Evolutionary conservation across 2,329 filamentous ascomycete genomes (phyloP).

Genomic region (Lasiodiplodia citricola): DNA sequence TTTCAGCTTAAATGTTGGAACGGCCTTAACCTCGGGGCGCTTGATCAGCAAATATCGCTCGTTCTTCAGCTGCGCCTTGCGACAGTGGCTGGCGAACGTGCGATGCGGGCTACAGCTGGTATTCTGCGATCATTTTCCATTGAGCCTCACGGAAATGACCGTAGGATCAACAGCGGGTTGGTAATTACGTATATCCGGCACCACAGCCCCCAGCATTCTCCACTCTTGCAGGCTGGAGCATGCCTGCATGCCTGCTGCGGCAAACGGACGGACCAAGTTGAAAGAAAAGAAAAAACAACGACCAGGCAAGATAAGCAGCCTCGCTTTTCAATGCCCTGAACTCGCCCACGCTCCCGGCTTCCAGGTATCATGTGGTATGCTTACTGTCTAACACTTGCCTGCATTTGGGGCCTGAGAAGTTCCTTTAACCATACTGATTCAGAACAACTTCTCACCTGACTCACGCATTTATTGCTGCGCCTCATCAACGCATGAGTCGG

Average conservation of each 20-base stretch:
- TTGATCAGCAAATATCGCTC: not conserved
- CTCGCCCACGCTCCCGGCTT: not conserved
- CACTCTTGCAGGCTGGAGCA: not conserved
- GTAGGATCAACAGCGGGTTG: not conserved
- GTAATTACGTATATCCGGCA: not conserved
- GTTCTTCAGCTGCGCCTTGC: not conserved
- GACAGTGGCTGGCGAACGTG: not conserved
- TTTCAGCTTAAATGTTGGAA: no score
- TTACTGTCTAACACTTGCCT: not conserved
- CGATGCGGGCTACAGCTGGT: not conserved
- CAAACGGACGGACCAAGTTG: not conserved
- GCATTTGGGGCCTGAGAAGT: no score
- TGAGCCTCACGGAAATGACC: not conserved
- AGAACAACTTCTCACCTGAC: no score
- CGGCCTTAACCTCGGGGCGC: not conserved
- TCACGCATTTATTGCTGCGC: not conserved
- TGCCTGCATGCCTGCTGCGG: no score
- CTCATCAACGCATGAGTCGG: not conserved
- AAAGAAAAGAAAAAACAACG: not conserved
- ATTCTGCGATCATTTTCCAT: not conserved
- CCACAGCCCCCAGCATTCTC: not conserved
- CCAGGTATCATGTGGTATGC: not conserved
- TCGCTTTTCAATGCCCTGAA: not conserved
- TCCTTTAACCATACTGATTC: not conserved
- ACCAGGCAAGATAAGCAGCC: not conserved